Evolutionary conservation across 345 rosid genomes (phyloP).

Genomic region (Lepidium sativum): DNA sequence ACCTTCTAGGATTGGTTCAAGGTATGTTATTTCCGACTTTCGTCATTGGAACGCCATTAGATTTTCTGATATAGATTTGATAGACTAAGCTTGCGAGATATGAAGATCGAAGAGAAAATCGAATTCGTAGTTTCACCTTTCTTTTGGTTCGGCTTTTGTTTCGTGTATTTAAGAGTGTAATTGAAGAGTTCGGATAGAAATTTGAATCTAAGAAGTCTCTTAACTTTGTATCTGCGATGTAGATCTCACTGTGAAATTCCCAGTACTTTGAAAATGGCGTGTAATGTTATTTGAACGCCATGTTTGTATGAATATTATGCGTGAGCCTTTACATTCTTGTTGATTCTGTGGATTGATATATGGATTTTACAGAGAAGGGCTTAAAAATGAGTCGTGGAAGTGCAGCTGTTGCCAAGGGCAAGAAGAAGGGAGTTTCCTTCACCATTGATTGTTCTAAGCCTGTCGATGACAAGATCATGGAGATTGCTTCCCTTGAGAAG

Average conservation of each 20-base stretch:
- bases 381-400: slow-evolving; percentile 28
- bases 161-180: neutral
- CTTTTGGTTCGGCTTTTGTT: neutral
- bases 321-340: neutral
- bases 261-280: neutral
- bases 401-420: slow-evolving; percentile 32
- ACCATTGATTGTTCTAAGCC: slow-evolving; percentile 33
- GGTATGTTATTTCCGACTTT: neutral
- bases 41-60: neutral
- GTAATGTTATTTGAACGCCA: neutral
- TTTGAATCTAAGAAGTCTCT: neutral
- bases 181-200: neutral
- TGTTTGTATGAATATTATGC: neutral
- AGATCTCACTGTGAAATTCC: neutral
- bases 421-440: slow-evolving; percentile 35
- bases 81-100: neutral
- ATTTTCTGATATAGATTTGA: neutral
- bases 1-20: slow-evolving; percentile 12
- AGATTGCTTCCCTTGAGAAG: slow-evolving; percentile 68
- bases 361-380: slow-evolving; percentile 2
- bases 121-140: neutral
- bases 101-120: neutral
- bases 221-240: neutral
- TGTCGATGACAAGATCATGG: slow-evolving; percentile 47
- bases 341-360: neutral